phyloP scores from a whole-genome alignment of 768 basidiomycete species.

The Hericium rajendrae region DNA sequence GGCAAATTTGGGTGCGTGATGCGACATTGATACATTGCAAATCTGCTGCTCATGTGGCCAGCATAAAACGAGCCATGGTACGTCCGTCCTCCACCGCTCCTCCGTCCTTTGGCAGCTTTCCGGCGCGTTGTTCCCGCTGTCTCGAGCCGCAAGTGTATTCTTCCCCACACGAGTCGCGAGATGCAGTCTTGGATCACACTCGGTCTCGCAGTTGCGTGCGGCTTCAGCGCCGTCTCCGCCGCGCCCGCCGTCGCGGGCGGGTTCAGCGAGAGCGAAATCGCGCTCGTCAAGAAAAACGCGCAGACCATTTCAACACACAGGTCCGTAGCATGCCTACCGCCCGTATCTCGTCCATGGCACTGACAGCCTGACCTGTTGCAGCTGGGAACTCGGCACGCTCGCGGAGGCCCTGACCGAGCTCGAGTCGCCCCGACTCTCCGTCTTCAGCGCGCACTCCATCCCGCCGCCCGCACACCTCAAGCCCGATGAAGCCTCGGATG shows the following conservation, averaged over 20 bases:
- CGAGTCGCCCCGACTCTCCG: slow-evolving; percentile 38
- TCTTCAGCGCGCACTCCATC: slow-evolving; percentile 33
- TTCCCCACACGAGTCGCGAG: too few species aligned
- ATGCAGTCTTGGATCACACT: too few species aligned
- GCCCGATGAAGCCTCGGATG: slow-evolving; percentile 25
- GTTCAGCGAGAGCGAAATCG: background rate
- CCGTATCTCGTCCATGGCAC: background rate
- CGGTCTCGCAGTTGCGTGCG: background rate
- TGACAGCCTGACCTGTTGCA: slow-evolving; percentile 14
- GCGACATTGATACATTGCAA: too few species aligned
- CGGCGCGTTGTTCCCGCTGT: too few species aligned
- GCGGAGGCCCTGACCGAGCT: slow-evolving; percentile 48
- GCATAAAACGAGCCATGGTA: too few species aligned
- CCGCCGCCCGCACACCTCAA: slow-evolving; percentile 29
- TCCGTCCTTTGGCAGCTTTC: too few species aligned
- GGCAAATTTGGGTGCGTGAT: too few species aligned
- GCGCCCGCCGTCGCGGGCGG: background rate
- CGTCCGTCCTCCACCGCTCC: too few species aligned
- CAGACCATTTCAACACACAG: background rate
- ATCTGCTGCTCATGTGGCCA: too few species aligned
- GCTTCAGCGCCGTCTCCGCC: background rate
- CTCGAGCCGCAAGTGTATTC: too few species aligned
- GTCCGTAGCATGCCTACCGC: background rate
- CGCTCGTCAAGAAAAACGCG: background rate
- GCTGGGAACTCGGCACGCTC: slow-evolving; percentile 54